phyloP scores from a whole-genome alignment of 768 basidiomycete genomes.

The Phylloporus rhodoxanthus region DNA sequence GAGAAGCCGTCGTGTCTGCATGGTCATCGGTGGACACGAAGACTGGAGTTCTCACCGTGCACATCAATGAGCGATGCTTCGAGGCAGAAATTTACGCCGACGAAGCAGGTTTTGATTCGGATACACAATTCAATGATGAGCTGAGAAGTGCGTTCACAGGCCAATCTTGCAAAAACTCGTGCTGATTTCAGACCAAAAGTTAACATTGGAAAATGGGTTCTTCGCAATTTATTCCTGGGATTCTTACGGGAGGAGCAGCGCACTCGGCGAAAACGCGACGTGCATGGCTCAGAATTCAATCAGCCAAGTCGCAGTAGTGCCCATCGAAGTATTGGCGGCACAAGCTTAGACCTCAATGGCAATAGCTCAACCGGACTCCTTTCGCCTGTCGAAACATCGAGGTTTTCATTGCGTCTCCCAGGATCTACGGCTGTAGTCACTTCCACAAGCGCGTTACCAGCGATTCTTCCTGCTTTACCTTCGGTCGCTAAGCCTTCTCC shows the following conservation, averaged over 20 bases:
- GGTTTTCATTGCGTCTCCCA: constrained; percentile 19
- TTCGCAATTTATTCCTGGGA: constrained; percentile 77
- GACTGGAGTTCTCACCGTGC: constrained; percentile 81
- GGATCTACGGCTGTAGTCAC: constrained; percentile 45
- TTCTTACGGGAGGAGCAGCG: constrained; percentile 69
- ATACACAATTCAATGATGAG: constrained; percentile 68
- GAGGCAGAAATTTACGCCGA: constrained; percentile 95
- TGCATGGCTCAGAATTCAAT: constrained; percentile 15
- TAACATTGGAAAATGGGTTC: constrained; percentile 87
- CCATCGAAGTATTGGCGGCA: constrained; percentile 21
- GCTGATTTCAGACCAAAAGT: constrained; percentile 42
- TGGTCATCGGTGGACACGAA: constrained; percentile 92
- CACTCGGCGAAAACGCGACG: constrained; percentile 32
- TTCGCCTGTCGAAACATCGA: constrained; percentile 30
- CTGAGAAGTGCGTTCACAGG: constrained; percentile 56
- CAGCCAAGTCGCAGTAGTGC: constrained; percentile 10
- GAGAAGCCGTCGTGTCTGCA: constrained; percentile 76
- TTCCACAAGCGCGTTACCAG: constrained; percentile 63
- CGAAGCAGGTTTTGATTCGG: constrained; percentile 67
- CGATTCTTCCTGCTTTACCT: constrained; percentile 46
- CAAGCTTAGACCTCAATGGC: constrained; percentile 24
- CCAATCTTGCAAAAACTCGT: neutral
- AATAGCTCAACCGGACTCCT: constrained; percentile 18
- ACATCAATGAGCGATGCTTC: constrained; percentile 83
- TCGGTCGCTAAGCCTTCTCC: constrained; percentile 45